Base-by-base conservation (phyloP, 768 basidiomycete genomes). In the Agaricus bisporus region DNA sequence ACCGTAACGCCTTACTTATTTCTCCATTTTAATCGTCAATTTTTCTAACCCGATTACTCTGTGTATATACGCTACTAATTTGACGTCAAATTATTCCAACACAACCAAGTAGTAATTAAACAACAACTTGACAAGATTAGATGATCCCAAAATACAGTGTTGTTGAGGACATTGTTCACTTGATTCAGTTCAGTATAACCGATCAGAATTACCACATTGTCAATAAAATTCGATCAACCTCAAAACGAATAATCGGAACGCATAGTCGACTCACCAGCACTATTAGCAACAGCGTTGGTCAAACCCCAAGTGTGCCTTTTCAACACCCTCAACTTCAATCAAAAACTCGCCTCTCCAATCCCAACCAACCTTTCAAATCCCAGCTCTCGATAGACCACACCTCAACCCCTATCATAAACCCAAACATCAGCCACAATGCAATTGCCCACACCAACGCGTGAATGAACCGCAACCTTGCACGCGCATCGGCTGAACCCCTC, bases 381-480 rank as follows among this genome's bases (percentile, higher is more conserved):
- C 54, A 49, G 41, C 55, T 54, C 28, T 58, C 60, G 22, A 63
- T 65, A 29, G 53, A 64, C 57, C 54, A 54, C 12, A 64, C 37
- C 46, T 63, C 69, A 43, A 67, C 50, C n/a, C 67, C 66, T 32
- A 68, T 52, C 36, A 68, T 45, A 25, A 64, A 56, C 20, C 63
- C 66, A 47, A 65, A 52, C 32, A 68, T 37, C 35, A 66, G 17
- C 57, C 62, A 71, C 8, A 70, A 32, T 4, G 56, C 60, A 9
- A 70, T 8, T 12, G 66, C 70, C 53, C 67, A 68, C 37, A 66
- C 36, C 25, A 70, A 42, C 7, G 68, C 65, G 20, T 60, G 62
- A 7, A 66, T 59, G 59, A 76, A 76, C 59, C 76, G 63, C 64
- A 63, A 59, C 36, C 68, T 62, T 20, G 74, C 74, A 48, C 74